A percentile compares a stretch with the other conserved stretches of the same genome.
Conservation (phyloP, 1,284 basidiomycete species). For the Pseudozyma sp. region DNA sequence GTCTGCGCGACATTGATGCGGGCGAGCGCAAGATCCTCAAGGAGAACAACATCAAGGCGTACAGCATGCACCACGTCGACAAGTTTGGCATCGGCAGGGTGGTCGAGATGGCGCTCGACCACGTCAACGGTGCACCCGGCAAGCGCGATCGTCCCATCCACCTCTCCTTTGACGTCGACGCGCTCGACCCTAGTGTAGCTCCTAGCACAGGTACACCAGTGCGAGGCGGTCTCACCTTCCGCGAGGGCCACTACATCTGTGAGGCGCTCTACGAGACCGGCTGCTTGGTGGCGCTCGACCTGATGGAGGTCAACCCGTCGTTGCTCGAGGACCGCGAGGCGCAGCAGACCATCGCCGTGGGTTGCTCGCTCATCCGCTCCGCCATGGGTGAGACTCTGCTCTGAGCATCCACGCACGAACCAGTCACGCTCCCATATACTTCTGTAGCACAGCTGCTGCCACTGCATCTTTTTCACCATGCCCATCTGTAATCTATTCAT, state of each 20-base stretch:
- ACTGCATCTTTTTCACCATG: conserved; percentile 4
- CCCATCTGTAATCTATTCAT: conserved; percentile 34
- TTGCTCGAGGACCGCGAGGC: conserved; percentile 78
- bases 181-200: conserved; percentile 85
- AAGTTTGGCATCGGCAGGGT: conserved; percentile 87
- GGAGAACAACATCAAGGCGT: conserved; percentile 88
- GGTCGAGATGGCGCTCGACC: conserved; percentile 93
- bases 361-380: conserved; percentile 88
- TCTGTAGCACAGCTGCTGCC: too few relatives aligned
- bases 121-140: conserved; percentile 76
- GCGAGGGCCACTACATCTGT: conserved; percentile 93
- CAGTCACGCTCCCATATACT: neutral
- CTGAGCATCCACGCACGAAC: neutral
- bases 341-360: conserved; percentile 89
- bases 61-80: conserved; percentile 98
- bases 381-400: conserved; percentile 77
- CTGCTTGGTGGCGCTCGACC: conserved; percentile 80
- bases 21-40: conserved; percentile 89
- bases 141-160: conserved; percentile 85
- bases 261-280: conserved; percentile 95
- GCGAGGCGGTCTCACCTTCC: conserved; percentile 93
- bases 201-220: conserved; percentile 95
- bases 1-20: conserved; percentile 90
- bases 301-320: conserved; percentile 94
- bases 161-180: conserved; percentile 94